Percentiles rank a stretch among this genome's conserved stretches.
Evolutionary conservation across 106 monocot genomes (phyloP).

Genomic region (Narthecium ossifragum): DNA sequence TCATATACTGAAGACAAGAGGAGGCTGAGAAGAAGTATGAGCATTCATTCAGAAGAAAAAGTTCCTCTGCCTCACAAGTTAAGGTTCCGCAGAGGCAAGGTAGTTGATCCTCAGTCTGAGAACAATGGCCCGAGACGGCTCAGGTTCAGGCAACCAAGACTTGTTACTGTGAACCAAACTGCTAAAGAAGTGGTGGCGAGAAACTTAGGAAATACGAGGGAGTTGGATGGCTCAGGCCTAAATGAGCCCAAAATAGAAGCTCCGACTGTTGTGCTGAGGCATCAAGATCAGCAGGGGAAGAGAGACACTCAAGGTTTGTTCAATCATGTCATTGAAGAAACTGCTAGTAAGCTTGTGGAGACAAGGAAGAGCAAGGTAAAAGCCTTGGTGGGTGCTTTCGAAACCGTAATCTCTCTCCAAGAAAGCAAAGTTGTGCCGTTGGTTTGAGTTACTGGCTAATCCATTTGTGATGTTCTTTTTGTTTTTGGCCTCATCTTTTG

Average conservation of each 20-base stretch:
- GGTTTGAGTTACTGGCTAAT: background rate
- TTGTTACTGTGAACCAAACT: slow-evolving; percentile 11
- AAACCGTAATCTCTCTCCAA: slow-evolving; percentile 79
- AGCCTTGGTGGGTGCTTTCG: slow-evolving; percentile 85
- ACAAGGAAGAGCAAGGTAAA: slow-evolving; percentile 84
- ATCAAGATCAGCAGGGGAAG: slow-evolving; percentile 55
- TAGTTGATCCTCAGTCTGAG: slow-evolving; percentile 24
- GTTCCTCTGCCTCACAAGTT: slow-evolving; percentile 26
- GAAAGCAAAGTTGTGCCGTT: slow-evolving; percentile 22
- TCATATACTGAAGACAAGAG: slow-evolving; percentile 6
- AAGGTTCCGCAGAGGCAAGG: slow-evolving; percentile 43
- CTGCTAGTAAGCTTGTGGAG: slow-evolving; percentile 70
- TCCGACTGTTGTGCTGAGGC: slow-evolving; percentile 37
- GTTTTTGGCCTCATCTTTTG: no score
- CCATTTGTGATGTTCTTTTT: no score
- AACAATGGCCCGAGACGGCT: slow-evolving; percentile 27
- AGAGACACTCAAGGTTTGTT: slow-evolving; percentile 48
- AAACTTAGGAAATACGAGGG: slow-evolving; percentile 31
- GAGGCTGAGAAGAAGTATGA: slow-evolving; percentile 13
- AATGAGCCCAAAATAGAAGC: background rate
- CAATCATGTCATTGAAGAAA: slow-evolving; percentile 79
- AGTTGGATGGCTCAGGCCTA: background rate
- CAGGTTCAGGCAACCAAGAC: slow-evolving; percentile 30
- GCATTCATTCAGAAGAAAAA: slow-evolving; percentile 6
- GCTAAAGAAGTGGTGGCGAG: slow-evolving; percentile 7